Evolutionary conservation across 371 early-diverging fungal genomes (phyloP), one percentile per base, ranked within the genome.

Genomic region (Batkoa obscura): DNA sequence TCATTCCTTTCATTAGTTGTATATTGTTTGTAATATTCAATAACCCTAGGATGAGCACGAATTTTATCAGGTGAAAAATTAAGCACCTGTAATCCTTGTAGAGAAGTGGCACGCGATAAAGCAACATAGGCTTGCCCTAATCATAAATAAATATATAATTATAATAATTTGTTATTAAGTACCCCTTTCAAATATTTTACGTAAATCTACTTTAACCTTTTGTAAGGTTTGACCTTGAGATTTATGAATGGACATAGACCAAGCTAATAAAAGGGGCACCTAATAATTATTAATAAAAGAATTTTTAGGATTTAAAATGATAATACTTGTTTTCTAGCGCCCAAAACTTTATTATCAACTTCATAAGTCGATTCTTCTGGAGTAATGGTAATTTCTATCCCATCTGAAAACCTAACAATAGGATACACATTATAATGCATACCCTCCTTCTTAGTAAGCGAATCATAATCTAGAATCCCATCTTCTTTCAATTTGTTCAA

Each of bases 211-310:
- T 54, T 78, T 66, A 5, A 86, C 78, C 2, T 76, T 66, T 50
- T 87, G 84, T 56, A 94, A 70, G 35, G 94, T 88, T 72, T 91
- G 89, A 0, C 93, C 95, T 67, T 93, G 95, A 50, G 78, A 72
- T 64, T 88, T 86, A 67, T 94, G 92, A 35, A 92, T 85, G 10
- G 91, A 74, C 58, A 79, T 67, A 1, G 76, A 74, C 74, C 74
- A 79, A 9, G 79, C 71, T 9, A 84, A 66, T 56, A 71, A 72
- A 57, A 88, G 62, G 1, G 86, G 86, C 0, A 88, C 53, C 56
- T 88, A 83, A 0, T 59, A n/a, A n/a, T n/a, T n/a, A n/a, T n/a
- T n/a, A n/a, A n/a, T n/a, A n/a, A n/a, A n/a, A n/a, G n/a, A n/a
- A n/a, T n/a, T 58, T 36, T 73, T 37, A 0, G 64, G 62, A 6